Conservation (phyloP, 164 flowering plant genomes). For the Umbellularia californica region DNA sequence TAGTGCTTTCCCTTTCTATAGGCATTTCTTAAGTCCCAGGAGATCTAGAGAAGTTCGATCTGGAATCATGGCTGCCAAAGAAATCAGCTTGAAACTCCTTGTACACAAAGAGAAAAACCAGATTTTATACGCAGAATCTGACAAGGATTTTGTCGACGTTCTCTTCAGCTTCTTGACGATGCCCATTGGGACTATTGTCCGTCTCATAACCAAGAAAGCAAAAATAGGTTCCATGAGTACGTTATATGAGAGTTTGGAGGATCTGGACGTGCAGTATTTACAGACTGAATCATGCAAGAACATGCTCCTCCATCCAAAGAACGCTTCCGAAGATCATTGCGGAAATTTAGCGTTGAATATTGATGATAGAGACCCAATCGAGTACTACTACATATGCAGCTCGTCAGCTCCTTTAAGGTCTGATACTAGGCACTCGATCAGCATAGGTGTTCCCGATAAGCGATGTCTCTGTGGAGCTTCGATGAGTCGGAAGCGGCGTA, state of each 20-base stretch:
- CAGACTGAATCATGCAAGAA: neutral
- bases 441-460: too few relatives aligned
- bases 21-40: too few relatives aligned
- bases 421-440: too few relatives aligned
- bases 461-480: neutral
- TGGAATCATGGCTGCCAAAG: neutral
- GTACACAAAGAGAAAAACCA: slow-evolving; percentile 11
- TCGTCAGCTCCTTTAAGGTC: neutral
- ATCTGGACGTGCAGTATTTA: neutral
- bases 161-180: slow-evolving; percentile 14
- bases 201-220: neutral
- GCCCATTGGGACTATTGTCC: slow-evolving; percentile 1
- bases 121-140: slow-evolving; percentile 7
- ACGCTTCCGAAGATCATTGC: neutral
- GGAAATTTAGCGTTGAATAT: neutral
- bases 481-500: neutral
- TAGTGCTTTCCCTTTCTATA: too few relatives aligned
- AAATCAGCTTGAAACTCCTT: slow-evolving; percentile 11
- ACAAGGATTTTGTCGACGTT: slow-evolving; percentile 14
- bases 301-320: slow-evolving; percentile 4
- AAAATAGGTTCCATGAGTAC: slow-evolving; percentile 3
- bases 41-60: too few relatives aligned
- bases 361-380: neutral
- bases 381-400: neutral
- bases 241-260: slow-evolving; percentile 7